A percentile compares a stretch with the other conserved stretches of the same genome.
These are phyloP conservation scores for Madurella mycetomatis DNA, from an alignment of 2,329 filamentous ascomycete genomes.

Conservation along the genomic window DNA sequence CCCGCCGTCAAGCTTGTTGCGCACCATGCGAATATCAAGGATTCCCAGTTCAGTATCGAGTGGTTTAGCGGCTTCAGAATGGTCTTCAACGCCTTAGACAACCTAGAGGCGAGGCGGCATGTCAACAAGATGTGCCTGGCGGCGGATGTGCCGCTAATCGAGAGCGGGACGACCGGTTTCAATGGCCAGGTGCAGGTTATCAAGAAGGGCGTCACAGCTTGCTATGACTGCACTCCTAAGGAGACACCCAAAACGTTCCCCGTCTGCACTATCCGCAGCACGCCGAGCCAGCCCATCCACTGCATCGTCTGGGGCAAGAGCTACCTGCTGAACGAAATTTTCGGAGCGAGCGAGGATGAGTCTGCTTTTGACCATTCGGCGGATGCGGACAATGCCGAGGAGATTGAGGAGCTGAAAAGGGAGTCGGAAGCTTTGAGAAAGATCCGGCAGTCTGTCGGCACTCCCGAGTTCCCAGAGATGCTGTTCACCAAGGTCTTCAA, in stretches of 20 bases:
- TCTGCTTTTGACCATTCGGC: slow-evolving; percentile 73
- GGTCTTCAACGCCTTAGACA: slow-evolving; percentile 96
- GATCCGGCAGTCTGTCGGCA: slow-evolving; percentile 78
- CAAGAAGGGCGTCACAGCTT: slow-evolving; percentile 84
- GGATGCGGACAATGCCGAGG: slow-evolving; percentile 75
- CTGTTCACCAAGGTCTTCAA: slow-evolving; percentile 93
- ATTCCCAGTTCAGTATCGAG: slow-evolving; percentile 74
- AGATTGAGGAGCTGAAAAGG: slow-evolving; percentile 81
- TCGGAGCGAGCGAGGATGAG: slow-evolving; percentile 85
- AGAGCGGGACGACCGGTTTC: slow-evolving; percentile 96
- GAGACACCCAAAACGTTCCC: slow-evolving; percentile 89
- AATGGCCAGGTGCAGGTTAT: slow-evolving; percentile 98
- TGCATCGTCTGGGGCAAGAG: slow-evolving; percentile 99
- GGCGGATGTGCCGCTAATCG: slow-evolving; percentile 83
- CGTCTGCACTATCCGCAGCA: slow-evolving; percentile 95
- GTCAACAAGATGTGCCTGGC: slow-evolving; percentile 97
- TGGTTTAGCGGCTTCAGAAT: slow-evolving; percentile 83
- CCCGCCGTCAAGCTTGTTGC: slow-evolving; percentile 81
- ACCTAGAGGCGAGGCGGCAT: slow-evolving; percentile 86
- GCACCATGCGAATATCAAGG: slow-evolving; percentile 94
- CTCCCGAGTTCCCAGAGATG: slow-evolving; percentile 67
- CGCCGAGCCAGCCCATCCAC: slow-evolving; percentile 92
- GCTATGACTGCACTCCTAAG: slow-evolving; percentile 92
- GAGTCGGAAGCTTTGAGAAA: slow-evolving; percentile 80
- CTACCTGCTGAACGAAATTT: slow-evolving; percentile 91